A percentile compares a stretch with the other conserved stretches of the same genome.
These are phyloP conservation scores for Rhytidhysteron rufulum DNA, from an alignment of 2,329 filamentous ascomycete genomes.

Conservation along the genomic window DNA sequence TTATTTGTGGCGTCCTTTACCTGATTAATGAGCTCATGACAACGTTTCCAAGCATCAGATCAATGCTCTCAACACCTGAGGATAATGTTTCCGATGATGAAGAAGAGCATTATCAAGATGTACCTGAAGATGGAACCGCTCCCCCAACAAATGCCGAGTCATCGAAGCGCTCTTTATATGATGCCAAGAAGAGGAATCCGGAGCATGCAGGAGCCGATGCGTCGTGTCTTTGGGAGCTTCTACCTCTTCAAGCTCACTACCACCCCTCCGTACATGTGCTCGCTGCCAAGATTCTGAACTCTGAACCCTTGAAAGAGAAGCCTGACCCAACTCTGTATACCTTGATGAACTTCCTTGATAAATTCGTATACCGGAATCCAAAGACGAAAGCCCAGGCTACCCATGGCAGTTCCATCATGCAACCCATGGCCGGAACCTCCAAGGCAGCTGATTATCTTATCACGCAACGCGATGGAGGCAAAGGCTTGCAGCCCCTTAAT, in stretches of 20 bases:
- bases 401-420: slow-evolving; percentile 91
- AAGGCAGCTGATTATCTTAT: slow-evolving; percentile 60
- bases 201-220: slow-evolving; percentile 90
- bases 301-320: slow-evolving; percentile 73
- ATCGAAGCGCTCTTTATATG: slow-evolving; percentile 52
- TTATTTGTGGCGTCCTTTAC: slow-evolving; percentile 90
- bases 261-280: slow-evolving; percentile 90
- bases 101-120: slow-evolving; percentile 65
- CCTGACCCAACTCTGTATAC: slow-evolving; percentile 88
- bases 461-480: slow-evolving; percentile 55
- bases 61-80: slow-evolving; percentile 65
- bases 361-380: slow-evolving; percentile 95
- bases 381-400: slow-evolving; percentile 60
- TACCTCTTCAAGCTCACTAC: slow-evolving; percentile 77
- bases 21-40: slow-evolving; percentile 76
- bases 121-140: slow-evolving; percentile 44
- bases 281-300: slow-evolving; percentile 66
- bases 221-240: slow-evolving; percentile 88
- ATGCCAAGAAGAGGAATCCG: slow-evolving; percentile 86
- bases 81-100: slow-evolving; percentile 75
- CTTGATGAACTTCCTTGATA: slow-evolving; percentile 91
- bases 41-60: slow-evolving; percentile 74
- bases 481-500: slow-evolving; percentile 68
- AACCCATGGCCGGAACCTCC: slow-evolving; percentile 69
- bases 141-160: slow-evolving; percentile 17